phyloP scores from a whole-genome alignment of 805 yeast species.

The Monosporozyma siamensis region DNA sequence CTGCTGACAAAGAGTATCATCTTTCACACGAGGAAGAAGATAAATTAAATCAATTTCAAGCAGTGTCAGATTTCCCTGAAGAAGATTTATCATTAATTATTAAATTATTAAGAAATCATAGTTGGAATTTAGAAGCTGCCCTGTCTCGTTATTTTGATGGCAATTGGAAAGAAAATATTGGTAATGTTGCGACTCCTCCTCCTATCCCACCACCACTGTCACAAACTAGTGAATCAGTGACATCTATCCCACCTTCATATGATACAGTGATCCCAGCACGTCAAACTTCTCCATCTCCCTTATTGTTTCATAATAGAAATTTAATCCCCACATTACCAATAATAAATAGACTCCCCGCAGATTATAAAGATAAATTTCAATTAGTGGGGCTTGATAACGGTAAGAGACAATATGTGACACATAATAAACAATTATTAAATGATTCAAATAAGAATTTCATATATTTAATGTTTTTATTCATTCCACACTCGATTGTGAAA shows the following conservation, averaged over 20 bases:
- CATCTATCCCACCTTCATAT: background rate
- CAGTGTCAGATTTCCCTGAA: constrained; percentile 41
- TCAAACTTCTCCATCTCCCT: constrained; percentile 13
- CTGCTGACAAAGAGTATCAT: constrained; percentile 21
- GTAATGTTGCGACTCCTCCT: constrained; percentile 4
- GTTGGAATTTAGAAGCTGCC: constrained; percentile 56
- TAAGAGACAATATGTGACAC: background rate
- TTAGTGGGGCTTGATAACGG: constrained; percentile 19
- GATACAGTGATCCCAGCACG: background rate
- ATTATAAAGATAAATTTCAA: constrained; percentile 19
- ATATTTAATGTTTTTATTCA: constrained; percentile 38
- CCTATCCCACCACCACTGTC: background rate
- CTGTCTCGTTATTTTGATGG: constrained; percentile 55
- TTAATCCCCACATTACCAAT: constrained; percentile 19
- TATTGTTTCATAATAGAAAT: background rate
- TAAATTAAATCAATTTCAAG: constrained; percentile 39
- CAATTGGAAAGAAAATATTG: constrained; percentile 30
- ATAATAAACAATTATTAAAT: background rate
- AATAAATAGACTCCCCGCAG: constrained; percentile 28
- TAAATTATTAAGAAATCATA: constrained; percentile 39
- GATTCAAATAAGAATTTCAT: background rate
- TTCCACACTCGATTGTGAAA: constrained; percentile 40
- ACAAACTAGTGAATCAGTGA: background rate
- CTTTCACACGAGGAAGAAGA: constrained; percentile 36
- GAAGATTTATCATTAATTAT: constrained; percentile 40